Conservation (phyloP, 345 rosid genomes). For the Populus tremula region DNA sequence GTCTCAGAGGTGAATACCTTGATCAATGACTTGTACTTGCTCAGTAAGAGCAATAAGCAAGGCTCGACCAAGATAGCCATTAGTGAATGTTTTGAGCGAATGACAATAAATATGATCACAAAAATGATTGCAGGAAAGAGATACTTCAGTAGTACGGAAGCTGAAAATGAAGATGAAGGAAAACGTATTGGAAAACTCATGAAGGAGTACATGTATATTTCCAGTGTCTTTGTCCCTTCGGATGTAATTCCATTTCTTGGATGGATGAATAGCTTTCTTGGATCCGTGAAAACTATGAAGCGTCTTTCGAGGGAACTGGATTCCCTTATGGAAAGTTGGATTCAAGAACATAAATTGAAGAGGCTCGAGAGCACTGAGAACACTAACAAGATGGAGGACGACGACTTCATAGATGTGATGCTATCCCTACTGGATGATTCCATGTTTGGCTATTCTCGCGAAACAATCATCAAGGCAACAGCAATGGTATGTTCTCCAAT, state of each 20-base stretch:
- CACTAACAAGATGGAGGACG: background rate
- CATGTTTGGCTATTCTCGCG: conserved; percentile 12
- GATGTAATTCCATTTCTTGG: conserved; percentile 33
- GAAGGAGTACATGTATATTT: conserved; percentile 29
- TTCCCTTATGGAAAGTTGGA: conserved; percentile 27
- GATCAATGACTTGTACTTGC: conserved; percentile 9
- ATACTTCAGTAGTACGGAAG: background rate
- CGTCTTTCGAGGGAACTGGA: conserved; percentile 28
- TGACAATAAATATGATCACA: conserved; percentile 19
- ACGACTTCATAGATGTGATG: conserved; percentile 23
- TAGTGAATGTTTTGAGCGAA: conserved; percentile 15
- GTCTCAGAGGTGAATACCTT: conserved; percentile 16
- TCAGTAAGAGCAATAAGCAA: background rate
- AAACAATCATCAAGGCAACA: conserved; percentile 25
- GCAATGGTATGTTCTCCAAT: conserved; percentile 12
- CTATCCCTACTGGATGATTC: conserved; percentile 12
- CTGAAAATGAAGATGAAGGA: conserved; percentile 20
- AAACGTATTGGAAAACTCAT: conserved; percentile 21
- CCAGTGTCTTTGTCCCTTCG: conserved; percentile 24
- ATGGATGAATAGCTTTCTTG: conserved; percentile 25
- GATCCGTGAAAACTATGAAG: conserved; percentile 14
- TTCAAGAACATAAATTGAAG: conserved; percentile 30
- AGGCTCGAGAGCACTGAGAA: background rate
- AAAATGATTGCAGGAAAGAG: conserved; percentile 31
- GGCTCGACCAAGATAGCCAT: background rate